Percentiles rank a stretch among this genome's conserved stretches.
Evolutionary conservation across 257 asterid species (phyloP).

Genomic region (Verbena officinalis): DNA sequence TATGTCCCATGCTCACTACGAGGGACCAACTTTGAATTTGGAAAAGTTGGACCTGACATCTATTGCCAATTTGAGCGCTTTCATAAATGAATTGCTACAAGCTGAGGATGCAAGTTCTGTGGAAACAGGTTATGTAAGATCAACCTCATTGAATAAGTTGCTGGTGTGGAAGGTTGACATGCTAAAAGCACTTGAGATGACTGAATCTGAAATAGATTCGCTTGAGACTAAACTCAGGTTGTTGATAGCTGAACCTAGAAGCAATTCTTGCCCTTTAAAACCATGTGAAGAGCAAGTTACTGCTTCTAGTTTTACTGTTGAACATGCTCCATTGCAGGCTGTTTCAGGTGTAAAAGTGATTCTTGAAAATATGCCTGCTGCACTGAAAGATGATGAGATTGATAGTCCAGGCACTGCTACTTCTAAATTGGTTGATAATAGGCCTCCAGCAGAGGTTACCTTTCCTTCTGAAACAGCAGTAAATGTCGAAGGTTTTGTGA

Average conservation of each 20-base stretch:
- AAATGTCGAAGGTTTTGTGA: conserved; percentile 31
- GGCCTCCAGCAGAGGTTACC: conserved; percentile 37
- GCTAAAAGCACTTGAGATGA: conserved; percentile 74
- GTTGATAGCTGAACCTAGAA: conserved; percentile 43
- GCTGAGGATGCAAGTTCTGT: conserved; percentile 51
- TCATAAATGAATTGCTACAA: conserved; percentile 63
- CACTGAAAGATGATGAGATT: conserved; percentile 56
- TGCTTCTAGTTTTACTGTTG: conserved; percentile 40
- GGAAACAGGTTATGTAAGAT: conserved; percentile 57
- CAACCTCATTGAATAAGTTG: conserved; percentile 74
- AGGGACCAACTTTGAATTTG: conserved; percentile 60
- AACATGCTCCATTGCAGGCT: conserved; percentile 48
- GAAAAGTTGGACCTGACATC: conserved; percentile 68
- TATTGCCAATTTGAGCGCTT: conserved; percentile 61
- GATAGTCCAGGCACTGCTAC: conserved; percentile 88
- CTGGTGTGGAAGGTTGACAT: conserved; percentile 65
- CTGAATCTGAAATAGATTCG: conserved; percentile 84
- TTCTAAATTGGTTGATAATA: conserved; percentile 61
- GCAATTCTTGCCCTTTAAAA: conserved; percentile 37
- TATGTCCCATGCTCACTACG: conserved; percentile 48
- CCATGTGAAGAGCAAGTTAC: conserved; percentile 53
- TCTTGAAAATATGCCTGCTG: conserved; percentile 37
- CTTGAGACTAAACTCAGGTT: conserved; percentile 83
- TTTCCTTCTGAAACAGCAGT: conserved; percentile 32
- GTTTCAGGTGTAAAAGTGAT: conserved; percentile 40